Percentiles rank a stretch among this genome's conserved stretches.
phyloP scores from a whole-genome alignment of 768 basidiomycete genomes.

The Termitomyces sp. region DNA sequence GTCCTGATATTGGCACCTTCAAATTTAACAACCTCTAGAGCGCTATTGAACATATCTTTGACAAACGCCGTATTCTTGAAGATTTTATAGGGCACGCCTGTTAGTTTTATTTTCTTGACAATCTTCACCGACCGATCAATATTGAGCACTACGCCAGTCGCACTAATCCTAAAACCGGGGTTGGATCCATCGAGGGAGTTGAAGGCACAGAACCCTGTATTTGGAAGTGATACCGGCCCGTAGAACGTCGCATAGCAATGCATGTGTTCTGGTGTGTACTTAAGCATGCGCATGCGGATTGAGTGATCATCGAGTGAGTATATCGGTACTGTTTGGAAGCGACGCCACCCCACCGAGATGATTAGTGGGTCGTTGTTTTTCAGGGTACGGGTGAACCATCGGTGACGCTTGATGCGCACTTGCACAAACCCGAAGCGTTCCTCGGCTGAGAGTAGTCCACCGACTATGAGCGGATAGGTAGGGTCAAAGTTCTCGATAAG shows the following conservation, averaged over 20 bases:
- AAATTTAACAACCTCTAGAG: conserved; percentile 96
- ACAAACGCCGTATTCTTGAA: conserved; percentile 99
- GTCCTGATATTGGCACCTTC: conserved; percentile 97
- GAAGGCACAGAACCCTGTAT: conserved; percentile 97
- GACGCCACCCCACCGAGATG: conserved; percentile 94
- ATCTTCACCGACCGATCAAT: conserved; percentile 91
- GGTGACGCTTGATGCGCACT: conserved; percentile 92
- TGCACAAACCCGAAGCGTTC: conserved; percentile 92
- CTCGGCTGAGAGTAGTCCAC: conserved; percentile 85
- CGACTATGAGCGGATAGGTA: conserved; percentile 83
- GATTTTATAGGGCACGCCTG: conserved; percentile 93
- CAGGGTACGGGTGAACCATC: conserved; percentile 87
- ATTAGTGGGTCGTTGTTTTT: conserved; percentile 98
- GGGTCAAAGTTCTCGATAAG: conserved; percentile 93
- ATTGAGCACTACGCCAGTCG: conserved; percentile 93
- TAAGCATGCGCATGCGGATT: conserved; percentile 98
- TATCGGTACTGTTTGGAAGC: conserved; percentile 92
- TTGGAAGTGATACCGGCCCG: conserved; percentile 85
- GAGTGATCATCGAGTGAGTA: conserved; percentile 97
- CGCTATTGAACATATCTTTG: conserved; percentile 93
- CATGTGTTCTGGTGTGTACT: conserved; percentile 99
- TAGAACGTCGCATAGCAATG: conserved; percentile 99
- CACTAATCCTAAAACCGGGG: conserved; percentile 82
- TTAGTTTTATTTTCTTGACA: conserved; percentile 97
- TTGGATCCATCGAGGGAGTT: conserved; percentile 67